Conservation (phyloP, 1,139 yeast genomes). For the Taphrina confusa region DNA sequence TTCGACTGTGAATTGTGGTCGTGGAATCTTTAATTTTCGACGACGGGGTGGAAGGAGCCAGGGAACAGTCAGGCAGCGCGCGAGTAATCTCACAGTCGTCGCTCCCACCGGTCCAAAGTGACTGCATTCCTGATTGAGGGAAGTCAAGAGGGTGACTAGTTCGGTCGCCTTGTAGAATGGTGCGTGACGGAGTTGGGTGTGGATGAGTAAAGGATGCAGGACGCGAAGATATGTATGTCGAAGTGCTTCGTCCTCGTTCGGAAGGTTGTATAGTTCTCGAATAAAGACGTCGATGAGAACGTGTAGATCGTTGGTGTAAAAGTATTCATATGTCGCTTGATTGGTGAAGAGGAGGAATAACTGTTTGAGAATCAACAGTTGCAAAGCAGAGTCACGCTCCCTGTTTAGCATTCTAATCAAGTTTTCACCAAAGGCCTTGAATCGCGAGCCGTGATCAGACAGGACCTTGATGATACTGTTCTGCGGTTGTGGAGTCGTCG, state of each 20-base stretch:
- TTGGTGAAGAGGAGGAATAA: slow-evolving; percentile 74
- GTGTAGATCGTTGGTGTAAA: slow-evolving; percentile 80
- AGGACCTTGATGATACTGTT: slow-evolving; percentile 39
- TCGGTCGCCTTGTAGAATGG: slow-evolving; percentile 60
- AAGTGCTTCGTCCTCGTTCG: slow-evolving; percentile 52
- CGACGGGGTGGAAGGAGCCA: slow-evolving; percentile 38
- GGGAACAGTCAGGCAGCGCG: slow-evolving; percentile 40
- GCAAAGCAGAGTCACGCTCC: slow-evolving; percentile 69
- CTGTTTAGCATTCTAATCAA: slow-evolving; percentile 70
- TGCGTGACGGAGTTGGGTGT: slow-evolving; percentile 61
- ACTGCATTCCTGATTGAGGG: slow-evolving; percentile 38
- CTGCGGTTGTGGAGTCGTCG: slow-evolving; percentile 33
- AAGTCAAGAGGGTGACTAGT: slow-evolving; percentile 53
- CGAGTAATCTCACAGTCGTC: slow-evolving; percentile 41
- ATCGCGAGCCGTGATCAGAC: slow-evolving; percentile 42
- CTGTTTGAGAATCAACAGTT: slow-evolving; percentile 75
- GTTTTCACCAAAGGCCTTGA: slow-evolving; percentile 57
- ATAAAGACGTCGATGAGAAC: slow-evolving; percentile 83
- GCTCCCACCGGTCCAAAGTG: slow-evolving; percentile 39
- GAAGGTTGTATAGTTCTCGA: slow-evolving; percentile 71
- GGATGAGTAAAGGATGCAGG: slow-evolving; percentile 66
- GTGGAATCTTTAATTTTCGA: slow-evolving; percentile 14
- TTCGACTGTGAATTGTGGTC: slow-evolving; percentile 5
- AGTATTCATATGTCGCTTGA: slow-evolving; percentile 62
- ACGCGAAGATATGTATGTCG: slow-evolving; percentile 77